Percentiles rank a stretch among this genome's conserved stretches.
These are phyloP conservation scores for Cyclostephanos tholiformis DNA, from an alignment of 108 stramenopile species.

Conservation along the genomic window DNA sequence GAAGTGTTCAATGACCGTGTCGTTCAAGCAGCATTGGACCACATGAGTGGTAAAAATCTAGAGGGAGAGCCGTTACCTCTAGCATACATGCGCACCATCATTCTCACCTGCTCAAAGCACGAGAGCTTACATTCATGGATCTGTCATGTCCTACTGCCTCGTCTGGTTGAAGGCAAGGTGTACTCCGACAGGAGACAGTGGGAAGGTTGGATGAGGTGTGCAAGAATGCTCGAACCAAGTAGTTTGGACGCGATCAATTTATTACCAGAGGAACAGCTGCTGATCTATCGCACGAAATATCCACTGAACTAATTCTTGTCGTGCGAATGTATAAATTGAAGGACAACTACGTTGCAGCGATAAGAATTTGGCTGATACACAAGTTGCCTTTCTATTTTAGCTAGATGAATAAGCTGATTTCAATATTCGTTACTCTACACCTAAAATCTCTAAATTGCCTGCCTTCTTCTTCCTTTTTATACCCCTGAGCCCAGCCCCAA, in stretches of 20 bases:
- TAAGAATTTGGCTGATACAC: too few species aligned
- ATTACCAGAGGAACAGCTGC: constrained; percentile 75
- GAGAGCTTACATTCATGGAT: constrained; percentile 89
- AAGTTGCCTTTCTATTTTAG: too few species aligned
- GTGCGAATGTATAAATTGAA: not conserved
- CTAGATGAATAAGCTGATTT: too few species aligned
- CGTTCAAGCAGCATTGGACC: constrained; percentile 75
- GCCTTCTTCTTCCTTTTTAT: not conserved
- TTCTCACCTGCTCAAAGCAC: constrained; percentile 85
- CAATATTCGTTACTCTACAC: not conserved
- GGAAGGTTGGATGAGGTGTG: constrained; percentile 94
- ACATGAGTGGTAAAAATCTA: constrained; percentile 78
- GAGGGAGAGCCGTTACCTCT: constrained; percentile 72
- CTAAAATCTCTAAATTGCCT: not conserved
- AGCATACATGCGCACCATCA: constrained; percentile 90
- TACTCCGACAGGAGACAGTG: constrained; percentile 77
- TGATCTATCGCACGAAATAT: constrained; percentile 67
- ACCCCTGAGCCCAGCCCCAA: constrained; percentile 1
- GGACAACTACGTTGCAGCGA: not conserved
- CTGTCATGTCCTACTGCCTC: constrained; percentile 76
- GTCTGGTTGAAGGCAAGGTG: constrained; percentile 84
- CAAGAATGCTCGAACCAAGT: constrained; percentile 82
- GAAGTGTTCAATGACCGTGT: constrained; percentile 80
- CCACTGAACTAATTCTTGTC: constrained; percentile 26
- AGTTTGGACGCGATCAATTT: constrained; percentile 68